phyloP scores from a whole-genome alignment of 2,329 filamentous ascomycete genomes.

The Alternaria sp. region DNA sequence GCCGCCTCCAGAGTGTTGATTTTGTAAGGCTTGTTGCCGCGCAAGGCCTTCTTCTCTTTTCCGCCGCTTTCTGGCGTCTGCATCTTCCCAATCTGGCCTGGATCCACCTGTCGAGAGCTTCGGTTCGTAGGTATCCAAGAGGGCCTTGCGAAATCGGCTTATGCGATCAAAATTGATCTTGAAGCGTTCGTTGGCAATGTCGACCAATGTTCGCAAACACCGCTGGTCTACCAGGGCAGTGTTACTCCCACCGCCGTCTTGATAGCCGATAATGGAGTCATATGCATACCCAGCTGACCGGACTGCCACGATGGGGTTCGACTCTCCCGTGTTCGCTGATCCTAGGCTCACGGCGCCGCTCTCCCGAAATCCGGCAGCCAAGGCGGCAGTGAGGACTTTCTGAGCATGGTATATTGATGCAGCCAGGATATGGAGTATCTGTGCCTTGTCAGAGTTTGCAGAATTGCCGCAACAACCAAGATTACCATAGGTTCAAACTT shows the following conservation, averaged over 20 bases:
- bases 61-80: slow-evolving; percentile 49
- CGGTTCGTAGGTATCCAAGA: slow-evolving; percentile 50
- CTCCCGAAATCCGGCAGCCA: slow-evolving; percentile 87
- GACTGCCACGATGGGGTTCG: slow-evolving; percentile 81
- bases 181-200: slow-evolving; percentile 78
- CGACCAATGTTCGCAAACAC: slow-evolving; percentile 73
- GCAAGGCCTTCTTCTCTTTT: slow-evolving; percentile 59
- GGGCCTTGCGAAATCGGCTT: slow-evolving; percentile 66
- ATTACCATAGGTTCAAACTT: slow-evolving; percentile 95
- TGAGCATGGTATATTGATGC: slow-evolving; percentile 79
- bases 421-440: slow-evolving; percentile 90
- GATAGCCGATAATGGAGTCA: slow-evolving; percentile 78
- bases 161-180: slow-evolving; percentile 73
- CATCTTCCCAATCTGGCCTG: slow-evolving; percentile 53
- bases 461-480: neutral
- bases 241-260: slow-evolving; percentile 50
- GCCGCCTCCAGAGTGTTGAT: neutral
- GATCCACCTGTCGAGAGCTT: slow-evolving; percentile 1
- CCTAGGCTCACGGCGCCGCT: slow-evolving; percentile 79
- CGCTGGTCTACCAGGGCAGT: slow-evolving; percentile 66
- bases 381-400: slow-evolving; percentile 74
- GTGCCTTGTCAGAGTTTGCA: slow-evolving; percentile 31
- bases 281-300: slow-evolving; percentile 83
- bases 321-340: slow-evolving; percentile 47
- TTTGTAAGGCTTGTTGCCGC: slow-evolving; percentile 55